These are phyloP conservation scores for Eucalyptus erythrocorys DNA, from an alignment of 345 rosid genomes.

Conservation along the genomic window DNA sequence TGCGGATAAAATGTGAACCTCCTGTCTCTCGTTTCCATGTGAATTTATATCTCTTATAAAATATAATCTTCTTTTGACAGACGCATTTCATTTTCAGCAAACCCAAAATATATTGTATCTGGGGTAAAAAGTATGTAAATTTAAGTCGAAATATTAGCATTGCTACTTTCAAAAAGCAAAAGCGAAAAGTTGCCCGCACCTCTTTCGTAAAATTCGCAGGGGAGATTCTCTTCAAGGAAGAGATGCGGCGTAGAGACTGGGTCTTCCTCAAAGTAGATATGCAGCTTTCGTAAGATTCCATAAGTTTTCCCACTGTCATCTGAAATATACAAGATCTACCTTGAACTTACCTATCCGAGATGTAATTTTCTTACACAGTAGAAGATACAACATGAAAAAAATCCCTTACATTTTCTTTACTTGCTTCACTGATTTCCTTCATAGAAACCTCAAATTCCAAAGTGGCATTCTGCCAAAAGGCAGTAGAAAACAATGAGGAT, in stretches of 20 bases:
- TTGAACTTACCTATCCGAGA: neutral
- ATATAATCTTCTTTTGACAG: neutral
- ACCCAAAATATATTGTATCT: neutral
- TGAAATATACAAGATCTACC: constrained; percentile 4
- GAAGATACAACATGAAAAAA: neutral
- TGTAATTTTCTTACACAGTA: neutral
- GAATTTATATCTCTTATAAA: neutral
- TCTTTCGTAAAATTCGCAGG: constrained; percentile 89
- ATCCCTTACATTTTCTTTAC: constrained; percentile 42
- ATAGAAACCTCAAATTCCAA: constrained; percentile 2
- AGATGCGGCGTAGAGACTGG: constrained; percentile 45
- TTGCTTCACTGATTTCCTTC: constrained; percentile 16
- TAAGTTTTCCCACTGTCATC: constrained; percentile 68
- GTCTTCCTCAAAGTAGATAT: constrained; percentile 46
- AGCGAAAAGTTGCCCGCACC: constrained; percentile 15
- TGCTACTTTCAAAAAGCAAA: neutral
- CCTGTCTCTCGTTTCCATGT: neutral
- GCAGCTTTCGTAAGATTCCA: constrained; percentile 64
- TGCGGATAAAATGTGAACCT: neutral
- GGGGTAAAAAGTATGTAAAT: neutral
- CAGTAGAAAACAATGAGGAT: neutral
- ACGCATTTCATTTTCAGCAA: neutral
- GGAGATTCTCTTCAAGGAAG: constrained; percentile 65
- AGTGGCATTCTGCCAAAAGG: neutral
- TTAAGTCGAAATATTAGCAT: neutral